These are phyloP conservation scores for Triglochin maritima DNA, from an alignment of 106 monocot genomes.

Conservation along the genomic window DNA sequence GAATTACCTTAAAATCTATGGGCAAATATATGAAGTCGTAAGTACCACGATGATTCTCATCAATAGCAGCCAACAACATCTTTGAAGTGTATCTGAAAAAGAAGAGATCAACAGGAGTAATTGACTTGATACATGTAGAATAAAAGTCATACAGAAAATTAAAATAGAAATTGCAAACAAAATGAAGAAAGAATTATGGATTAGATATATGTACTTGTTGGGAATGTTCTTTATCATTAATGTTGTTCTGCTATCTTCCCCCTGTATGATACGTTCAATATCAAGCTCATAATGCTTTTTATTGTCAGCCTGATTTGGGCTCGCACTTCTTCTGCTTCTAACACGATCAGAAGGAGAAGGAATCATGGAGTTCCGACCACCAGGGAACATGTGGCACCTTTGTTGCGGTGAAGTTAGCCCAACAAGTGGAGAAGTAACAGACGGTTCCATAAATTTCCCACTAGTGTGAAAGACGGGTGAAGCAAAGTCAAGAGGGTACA, in stretches of 20 bases:
- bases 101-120: too few species aligned
- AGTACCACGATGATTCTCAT: constrained; percentile 85
- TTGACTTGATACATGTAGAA: too few species aligned
- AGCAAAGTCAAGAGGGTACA: constrained; percentile 38
- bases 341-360: constrained; percentile 39
- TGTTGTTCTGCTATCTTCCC: constrained; percentile 80
- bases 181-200: not conserved
- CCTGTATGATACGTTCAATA: constrained; percentile 60
- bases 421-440: constrained; percentile 30
- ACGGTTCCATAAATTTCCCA: constrained; percentile 38
- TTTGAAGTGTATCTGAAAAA: constrained; percentile 78
- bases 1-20: constrained; percentile 86
- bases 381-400: constrained; percentile 46
- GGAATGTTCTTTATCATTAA: constrained; percentile 99
- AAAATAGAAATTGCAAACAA: not conserved
- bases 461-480: constrained; percentile 35
- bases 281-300: constrained; percentile 94
- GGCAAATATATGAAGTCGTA: constrained; percentile 98
- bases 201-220: constrained; percentile 52
- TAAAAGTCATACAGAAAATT: not conserved
- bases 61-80: constrained; percentile 94
- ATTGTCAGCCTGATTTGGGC: constrained; percentile 43
- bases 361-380: constrained; percentile 40
- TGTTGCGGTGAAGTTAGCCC: constrained; percentile 54
- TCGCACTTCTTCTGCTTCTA: constrained; percentile 43